A percentile compares a stretch with the other conserved stretches of the same genome.
These are phyloP conservation scores for Acanthamoeba polyphaga DNA, from an alignment of 208 protist species.

Conservation along the genomic window DNA sequence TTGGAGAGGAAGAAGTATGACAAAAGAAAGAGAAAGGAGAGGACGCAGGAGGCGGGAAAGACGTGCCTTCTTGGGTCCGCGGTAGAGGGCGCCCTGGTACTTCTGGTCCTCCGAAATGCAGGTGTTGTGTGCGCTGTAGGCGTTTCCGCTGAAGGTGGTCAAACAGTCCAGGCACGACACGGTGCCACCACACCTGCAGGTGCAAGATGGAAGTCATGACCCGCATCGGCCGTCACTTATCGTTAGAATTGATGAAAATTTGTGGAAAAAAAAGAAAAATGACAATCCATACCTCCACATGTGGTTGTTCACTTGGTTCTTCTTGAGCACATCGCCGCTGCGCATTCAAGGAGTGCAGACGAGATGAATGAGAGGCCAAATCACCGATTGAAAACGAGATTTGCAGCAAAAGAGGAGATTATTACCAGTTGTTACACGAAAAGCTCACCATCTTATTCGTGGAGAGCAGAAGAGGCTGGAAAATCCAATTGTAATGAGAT, in stretches of 20 bases:
- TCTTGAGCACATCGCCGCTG: slow-evolving; percentile 55
- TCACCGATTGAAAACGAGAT: not conserved
- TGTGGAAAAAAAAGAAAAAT: not conserved
- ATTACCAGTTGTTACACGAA: slow-evolving; percentile 25
- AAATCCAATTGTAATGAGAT: too few species aligned
- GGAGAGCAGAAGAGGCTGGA: too few species aligned
- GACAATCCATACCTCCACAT: not conserved
- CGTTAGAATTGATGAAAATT: not conserved
- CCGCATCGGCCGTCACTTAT: not conserved
- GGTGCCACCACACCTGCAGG: not conserved
- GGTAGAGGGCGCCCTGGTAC: slow-evolving; percentile 60
- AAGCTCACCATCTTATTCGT: slow-evolving; percentile 42
- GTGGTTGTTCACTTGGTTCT: slow-evolving; percentile 26
- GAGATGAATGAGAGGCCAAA: not conserved
- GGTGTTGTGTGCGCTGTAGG: not conserved
- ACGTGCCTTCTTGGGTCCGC: slow-evolving; percentile 47
- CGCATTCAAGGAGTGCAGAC: not conserved
- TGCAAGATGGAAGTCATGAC: too few species aligned
- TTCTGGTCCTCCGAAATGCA: slow-evolving; percentile 68
- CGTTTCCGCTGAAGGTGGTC: not conserved
- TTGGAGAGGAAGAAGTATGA: too few species aligned
- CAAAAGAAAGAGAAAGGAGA: not conserved
- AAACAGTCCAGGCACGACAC: slow-evolving; percentile 42
- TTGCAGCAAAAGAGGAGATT: not conserved
- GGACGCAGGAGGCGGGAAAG: not conserved